Percentiles rank a stretch among this genome's conserved stretches.
phyloP scores from a whole-genome alignment of 805 yeast species.

The Cyberlindnera bimundalis region DNA sequence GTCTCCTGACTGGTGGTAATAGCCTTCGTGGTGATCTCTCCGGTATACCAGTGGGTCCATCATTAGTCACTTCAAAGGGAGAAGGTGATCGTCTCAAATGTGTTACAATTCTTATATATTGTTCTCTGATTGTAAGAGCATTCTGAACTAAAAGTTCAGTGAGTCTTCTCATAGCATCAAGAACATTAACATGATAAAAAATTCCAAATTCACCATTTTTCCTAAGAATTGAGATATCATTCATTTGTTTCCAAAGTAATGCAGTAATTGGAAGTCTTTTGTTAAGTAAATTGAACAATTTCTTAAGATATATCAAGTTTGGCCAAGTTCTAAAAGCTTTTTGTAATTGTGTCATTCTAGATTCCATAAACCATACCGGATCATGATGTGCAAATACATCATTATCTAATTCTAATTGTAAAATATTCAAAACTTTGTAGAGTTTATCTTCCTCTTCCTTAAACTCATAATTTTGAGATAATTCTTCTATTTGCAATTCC shows the following conservation, averaged over 20 bases:
- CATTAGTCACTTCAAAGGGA: too few species aligned
- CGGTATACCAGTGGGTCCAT: neutral
- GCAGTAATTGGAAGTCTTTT: constrained; percentile 4
- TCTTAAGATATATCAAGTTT: constrained; percentile 2
- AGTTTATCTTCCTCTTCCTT: neutral
- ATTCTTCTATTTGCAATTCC: constrained; percentile 4
- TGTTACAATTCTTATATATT: constrained; percentile 1
- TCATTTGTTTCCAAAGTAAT: constrained; percentile 3
- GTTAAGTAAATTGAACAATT: constrained; percentile 1
- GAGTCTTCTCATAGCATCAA: constrained; percentile 2
- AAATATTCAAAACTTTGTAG: neutral
- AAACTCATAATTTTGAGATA: neutral
- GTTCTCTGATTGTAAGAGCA: constrained; percentile 3
- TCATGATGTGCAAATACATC: constrained; percentile 3
- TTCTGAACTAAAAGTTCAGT: constrained; percentile 3
- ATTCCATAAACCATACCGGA: constrained; percentile 7
- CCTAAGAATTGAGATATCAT: constrained; percentile 1
- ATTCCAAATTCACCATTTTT: constrained; percentile 8
- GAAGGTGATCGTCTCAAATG: neutral
- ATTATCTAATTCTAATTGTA: neutral
- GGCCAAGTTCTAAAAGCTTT: constrained; percentile 7
- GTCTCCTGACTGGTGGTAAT: constrained; percentile 1
- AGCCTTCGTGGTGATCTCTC: neutral
- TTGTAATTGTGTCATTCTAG: constrained; percentile 2
- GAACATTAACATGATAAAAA: constrained; percentile 4